Evolutionary conservation across 768 basidiomycete genomes (phyloP), one percentile per base, ranked within the genome.

Genomic region (Mycena kentingensis): DNA sequence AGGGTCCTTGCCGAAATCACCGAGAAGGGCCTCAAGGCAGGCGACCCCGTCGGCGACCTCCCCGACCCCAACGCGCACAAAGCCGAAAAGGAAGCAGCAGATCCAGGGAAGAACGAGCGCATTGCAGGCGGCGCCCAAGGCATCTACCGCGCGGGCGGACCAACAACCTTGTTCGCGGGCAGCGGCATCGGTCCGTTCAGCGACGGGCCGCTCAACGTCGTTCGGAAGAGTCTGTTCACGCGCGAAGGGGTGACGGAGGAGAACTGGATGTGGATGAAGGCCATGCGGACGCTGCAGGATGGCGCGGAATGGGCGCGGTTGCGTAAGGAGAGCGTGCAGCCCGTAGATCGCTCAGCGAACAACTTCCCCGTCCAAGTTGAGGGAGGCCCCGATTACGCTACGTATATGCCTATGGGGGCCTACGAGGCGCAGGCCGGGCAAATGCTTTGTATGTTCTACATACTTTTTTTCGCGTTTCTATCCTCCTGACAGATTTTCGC

Each of bases 241-340:
- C 76, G 88, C n/a, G 87, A 90, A 53, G 90, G 92, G 1, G 80
- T 96, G 10, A 85, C 80, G 29, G 87, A 84, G 64, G 89, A 94
- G 60, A 96, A 96, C 64, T 98, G 94, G 94, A 95, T 98, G 90
- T 77, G 70, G 63, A 80, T 87, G 70, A 85, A 85, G 55, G 88
- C 93, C 1, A 76, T 73, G 60, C 77, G 87, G 28, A 83, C 85
- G 2, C 61, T 71, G 4, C 84, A 89, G 38, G 75, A 84, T 36
- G 86, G 85, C 43, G 72, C 78, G 25, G 83, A 83, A 57, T 90
- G 84, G 84, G 59, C 73, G 22, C 78, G 75, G 63, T 79, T 80
- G 64, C 72, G 90, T 55, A 74, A 68, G 58, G 81, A 83, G 45
- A 73, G 76, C 16, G 63, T 84, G 60, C 79, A 72, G 49, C 73